Evolutionary conservation across 768 basidiomycete genomes (phyloP), one percentile per base, ranked within the genome.

Genomic region (Gymnopilus dilepis): DNA sequence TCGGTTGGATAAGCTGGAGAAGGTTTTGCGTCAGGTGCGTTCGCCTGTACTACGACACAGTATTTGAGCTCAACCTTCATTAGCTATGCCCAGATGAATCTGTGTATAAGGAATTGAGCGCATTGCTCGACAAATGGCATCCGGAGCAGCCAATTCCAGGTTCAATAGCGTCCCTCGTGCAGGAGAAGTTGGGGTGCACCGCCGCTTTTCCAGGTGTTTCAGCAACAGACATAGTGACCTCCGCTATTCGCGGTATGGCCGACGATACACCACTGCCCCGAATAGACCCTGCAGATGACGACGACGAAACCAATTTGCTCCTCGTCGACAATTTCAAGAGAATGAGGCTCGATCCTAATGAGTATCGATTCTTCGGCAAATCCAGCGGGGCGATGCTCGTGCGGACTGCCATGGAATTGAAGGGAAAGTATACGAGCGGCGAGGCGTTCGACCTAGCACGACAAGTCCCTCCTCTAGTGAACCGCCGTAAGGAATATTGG

Each of bases 51-150:
- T n/a, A 42, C 42, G 37, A 30, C 50, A n/a, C 21, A 22, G 60
- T 17, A 21, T n/a, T n/a, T 11, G 40, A 24, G 30, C 4, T 34
- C 21, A 3, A 11, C 40, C 2, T 19, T 13, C 7, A 13, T 22
- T 8, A 90, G 89, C 77, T 91, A 45, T 86, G 84, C 65, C 88
- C 89, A 12, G 86, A 89, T 52, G 83, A 84, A 45, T 83, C 86
- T 56, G 79, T 88, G 31, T 78, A 86, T 21, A 81, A 80, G 59
- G 86, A 90, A 65, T 74, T 90, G 9, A 85, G 76, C 19, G 64
- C 70, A n/a, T 65, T 71, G 8, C 52, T 75, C 43, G 73, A 75
- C 40, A 53, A 62, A 45, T 71, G 66, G 58, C 53, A 59, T 21
- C 21, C 63, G 24, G 71, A 71, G 15, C 58, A 59, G 47, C 65